A percentile compares a stretch with the other conserved stretches of the same genome.
phyloP scores from a whole-genome alignment of 2,329 filamentous ascomycete species.

The Tricladium varicosporioides region DNA sequence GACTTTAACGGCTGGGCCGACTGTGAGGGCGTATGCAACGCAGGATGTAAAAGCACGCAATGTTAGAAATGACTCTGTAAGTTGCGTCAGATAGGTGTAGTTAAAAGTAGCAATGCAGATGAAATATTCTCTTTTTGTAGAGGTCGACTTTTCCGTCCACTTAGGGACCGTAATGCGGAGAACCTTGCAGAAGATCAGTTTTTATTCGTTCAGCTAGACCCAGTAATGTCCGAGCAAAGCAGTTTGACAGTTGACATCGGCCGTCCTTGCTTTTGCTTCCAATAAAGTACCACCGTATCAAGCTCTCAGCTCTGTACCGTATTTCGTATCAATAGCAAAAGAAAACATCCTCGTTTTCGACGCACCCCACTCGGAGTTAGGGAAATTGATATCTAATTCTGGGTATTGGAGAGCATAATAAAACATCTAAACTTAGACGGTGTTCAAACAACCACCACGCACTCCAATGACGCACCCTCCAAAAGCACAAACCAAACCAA shows the following conservation, averaged over 20 bases:
- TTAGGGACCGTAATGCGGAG: not conserved
- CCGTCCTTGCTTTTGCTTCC: not conserved
- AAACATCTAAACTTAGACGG: not conserved
- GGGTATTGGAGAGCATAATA: not conserved
- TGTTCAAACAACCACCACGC: not conserved
- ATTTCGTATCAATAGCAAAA: not conserved
- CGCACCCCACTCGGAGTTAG: too few species aligned
- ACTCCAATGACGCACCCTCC: not conserved
- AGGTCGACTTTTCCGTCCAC: not conserved
- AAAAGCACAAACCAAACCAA: not conserved
- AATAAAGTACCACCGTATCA: not conserved
- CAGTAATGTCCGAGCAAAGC: not conserved
- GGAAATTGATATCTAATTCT: not conserved
- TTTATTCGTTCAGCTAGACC: not conserved
- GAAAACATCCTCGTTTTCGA: not conserved
- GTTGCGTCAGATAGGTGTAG: too few species aligned
- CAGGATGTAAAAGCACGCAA: too few species aligned
- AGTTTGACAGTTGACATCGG: not conserved
- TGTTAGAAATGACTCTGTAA: too few species aligned
- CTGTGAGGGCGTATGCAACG: too few species aligned
- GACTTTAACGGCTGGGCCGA: too few species aligned
- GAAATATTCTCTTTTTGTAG: too few species aligned
- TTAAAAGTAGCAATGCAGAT: too few species aligned
- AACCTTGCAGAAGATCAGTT: not conserved
- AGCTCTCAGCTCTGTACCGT: too few species aligned